phyloP scores from a whole-genome alignment of 352 stramenopile genomes.

The Achlya hypogyna region DNA sequence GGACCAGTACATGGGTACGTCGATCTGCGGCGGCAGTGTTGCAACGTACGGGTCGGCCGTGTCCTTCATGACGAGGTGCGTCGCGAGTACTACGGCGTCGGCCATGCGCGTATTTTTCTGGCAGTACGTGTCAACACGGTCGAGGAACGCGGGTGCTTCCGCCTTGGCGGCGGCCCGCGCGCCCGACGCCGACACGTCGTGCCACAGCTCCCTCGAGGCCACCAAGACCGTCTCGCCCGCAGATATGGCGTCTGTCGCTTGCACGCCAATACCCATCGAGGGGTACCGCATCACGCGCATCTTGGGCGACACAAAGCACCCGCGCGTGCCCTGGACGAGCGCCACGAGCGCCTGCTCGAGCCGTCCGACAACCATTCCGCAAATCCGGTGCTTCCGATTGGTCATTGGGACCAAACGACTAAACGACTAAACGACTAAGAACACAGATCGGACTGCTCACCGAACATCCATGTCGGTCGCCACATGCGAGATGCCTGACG shows the following conservation, averaged over 20 bases:
- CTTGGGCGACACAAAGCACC: conserved; percentile 40
- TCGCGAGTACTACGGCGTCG: conserved; percentile 53
- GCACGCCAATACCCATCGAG: conserved; percentile 56
- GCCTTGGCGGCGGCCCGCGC: conserved; percentile 47
- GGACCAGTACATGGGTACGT: conserved; percentile 67
- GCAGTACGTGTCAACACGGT: conserved; percentile 31
- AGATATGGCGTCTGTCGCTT: conserved; percentile 41
- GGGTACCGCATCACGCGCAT: conserved; percentile 40
- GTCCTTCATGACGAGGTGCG: conserved; percentile 59
- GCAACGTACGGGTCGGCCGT: conserved; percentile 46
- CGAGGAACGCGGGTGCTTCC: conserved; percentile 55
- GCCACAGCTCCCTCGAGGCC: conserved; percentile 45
- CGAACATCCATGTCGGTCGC: too few species aligned
- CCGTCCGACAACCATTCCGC: conserved; percentile 33
- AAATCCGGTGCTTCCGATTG: background rate
- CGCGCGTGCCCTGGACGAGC: conserved; percentile 27
- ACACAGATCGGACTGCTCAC: too few species aligned
- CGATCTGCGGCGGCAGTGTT: conserved; percentile 42
- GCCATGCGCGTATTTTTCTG: conserved; percentile 24
- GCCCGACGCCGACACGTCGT: conserved; percentile 62
- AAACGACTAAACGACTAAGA: background rate
- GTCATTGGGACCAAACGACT: background rate
- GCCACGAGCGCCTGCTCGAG: conserved; percentile 43
- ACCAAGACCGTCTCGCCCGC: conserved; percentile 58
- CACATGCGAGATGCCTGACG: too few species aligned